These are phyloP conservation scores for Thalassiosira hispida DNA, from an alignment of 352 stramenopile species.

Conservation along the genomic window DNA sequence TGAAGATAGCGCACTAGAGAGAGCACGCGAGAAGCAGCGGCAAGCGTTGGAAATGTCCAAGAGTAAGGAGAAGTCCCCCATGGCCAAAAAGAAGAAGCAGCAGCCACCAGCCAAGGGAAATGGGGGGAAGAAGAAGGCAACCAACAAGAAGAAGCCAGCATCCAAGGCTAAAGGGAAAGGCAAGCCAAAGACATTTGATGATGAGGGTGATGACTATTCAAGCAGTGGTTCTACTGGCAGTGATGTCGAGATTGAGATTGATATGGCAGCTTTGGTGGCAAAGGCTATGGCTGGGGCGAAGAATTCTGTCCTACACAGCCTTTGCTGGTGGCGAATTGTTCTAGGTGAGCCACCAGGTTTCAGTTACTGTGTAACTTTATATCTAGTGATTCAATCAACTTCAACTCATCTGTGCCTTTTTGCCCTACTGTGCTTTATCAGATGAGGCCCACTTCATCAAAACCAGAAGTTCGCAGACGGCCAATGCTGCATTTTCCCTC, in stretches of 20 bases:
- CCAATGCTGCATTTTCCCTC: conserved; percentile 95
- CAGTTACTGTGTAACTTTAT: not conserved
- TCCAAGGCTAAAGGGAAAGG: conserved; percentile 42
- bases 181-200: conserved; percentile 52
- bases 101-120: conserved; percentile 33
- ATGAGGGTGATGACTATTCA: conserved; percentile 50
- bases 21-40: conserved; percentile 66
- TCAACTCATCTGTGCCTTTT: too few species aligned
- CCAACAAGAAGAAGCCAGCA: conserved; percentile 14
- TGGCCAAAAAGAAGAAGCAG: conserved; percentile 57
- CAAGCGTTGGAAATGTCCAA: conserved; percentile 46
- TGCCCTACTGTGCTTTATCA: too few species aligned
- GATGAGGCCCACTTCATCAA: conserved; percentile 82
- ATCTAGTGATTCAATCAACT: not conserved
- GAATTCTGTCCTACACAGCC: conserved; percentile 89
- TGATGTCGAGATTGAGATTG: conserved; percentile 76
- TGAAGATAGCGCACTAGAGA: conserved; percentile 64
- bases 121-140: conserved; percentile 24
- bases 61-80: conserved; percentile 41
- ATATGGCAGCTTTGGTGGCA: conserved; percentile 76
- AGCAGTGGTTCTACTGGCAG: conserved; percentile 31
- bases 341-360: conserved; percentile 68
- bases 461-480: conserved; percentile 89
- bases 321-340: conserved; percentile 97
- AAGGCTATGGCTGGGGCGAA: conserved; percentile 79